Percentiles rank a stretch among this genome's conserved stretches.
Conservation (phyloP, 345 rosid species). For the Brassica carinata region DNA sequence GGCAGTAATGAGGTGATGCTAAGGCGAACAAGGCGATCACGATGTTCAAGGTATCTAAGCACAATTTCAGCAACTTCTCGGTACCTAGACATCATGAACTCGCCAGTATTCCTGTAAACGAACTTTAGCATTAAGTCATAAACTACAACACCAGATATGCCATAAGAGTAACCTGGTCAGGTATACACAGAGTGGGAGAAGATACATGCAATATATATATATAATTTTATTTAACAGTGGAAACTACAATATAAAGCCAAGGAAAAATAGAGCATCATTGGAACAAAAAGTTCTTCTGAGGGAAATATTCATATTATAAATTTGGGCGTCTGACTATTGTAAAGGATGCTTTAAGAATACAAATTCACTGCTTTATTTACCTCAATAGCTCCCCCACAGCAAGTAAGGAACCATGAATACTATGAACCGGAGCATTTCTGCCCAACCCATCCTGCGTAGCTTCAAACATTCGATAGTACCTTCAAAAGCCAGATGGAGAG, state of each 20-base stretch:
- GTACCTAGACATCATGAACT: slow-evolving; percentile 99
- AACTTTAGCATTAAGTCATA: slow-evolving; percentile 26
- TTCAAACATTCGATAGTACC: slow-evolving; percentile 99
- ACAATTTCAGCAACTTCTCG: slow-evolving; percentile 99
- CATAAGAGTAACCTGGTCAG: slow-evolving; percentile 21
- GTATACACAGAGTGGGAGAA: slow-evolving; percentile 7
- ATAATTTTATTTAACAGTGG: not conserved
- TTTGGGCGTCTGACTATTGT: slow-evolving; percentile 1
- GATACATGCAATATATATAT: not conserved
- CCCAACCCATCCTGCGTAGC: slow-evolving; percentile 98
- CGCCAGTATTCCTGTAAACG: slow-evolving; percentile 91
- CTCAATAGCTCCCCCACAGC: slow-evolving; percentile 99
- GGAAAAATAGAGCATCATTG: not conserved
- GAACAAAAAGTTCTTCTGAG: slow-evolving; percentile 5
- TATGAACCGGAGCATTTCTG: slow-evolving; percentile 90
- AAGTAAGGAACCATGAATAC: slow-evolving; percentile 98
- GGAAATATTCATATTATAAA: slow-evolving; percentile 5
- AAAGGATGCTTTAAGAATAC: slow-evolving; percentile 18
- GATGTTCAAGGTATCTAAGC: slow-evolving; percentile 85
- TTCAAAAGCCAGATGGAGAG: slow-evolving; percentile 39
- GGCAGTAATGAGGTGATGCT: slow-evolving; percentile 97
- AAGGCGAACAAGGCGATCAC: slow-evolving; percentile 97
- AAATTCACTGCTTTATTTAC: slow-evolving; percentile 41
- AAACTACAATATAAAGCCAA: slow-evolving; percentile 3
- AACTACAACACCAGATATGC: slow-evolving; percentile 17